Evolutionary conservation across 169 alveolate genomes (phyloP).

Genomic region (Amoebophrya sp.): DNA sequence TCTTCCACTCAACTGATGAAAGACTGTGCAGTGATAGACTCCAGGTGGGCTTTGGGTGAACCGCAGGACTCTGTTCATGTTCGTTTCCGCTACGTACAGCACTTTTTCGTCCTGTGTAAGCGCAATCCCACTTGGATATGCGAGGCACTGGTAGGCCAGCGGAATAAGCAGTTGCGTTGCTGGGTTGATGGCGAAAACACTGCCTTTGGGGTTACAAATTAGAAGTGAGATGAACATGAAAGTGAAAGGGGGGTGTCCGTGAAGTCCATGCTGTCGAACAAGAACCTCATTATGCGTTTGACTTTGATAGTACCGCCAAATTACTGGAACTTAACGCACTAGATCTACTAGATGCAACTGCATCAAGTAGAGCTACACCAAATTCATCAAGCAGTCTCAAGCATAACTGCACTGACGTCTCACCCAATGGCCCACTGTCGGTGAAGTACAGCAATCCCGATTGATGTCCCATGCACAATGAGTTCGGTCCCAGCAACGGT

Average conservation of each 20-base stretch:
- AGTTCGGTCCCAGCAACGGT: conserved; percentile 38
- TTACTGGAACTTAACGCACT: too few species aligned
- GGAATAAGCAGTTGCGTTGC: conserved; percentile 37
- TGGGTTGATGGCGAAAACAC: conserved; percentile 47
- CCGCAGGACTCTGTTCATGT: conserved; percentile 46
- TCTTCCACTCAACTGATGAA: conserved; percentile 42
- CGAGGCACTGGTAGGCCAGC: background rate
- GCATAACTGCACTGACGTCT: background rate
- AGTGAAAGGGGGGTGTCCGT: too few species aligned
- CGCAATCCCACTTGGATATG: conserved; percentile 5
- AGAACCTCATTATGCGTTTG: too few species aligned
- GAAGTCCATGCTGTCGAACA: too few species aligned
- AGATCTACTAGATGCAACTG: too few species aligned
- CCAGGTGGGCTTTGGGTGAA: conserved; percentile 43
- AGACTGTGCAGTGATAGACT: conserved; percentile 48
- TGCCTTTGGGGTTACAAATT: conserved; percentile 46
- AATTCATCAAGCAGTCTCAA: too few species aligned
- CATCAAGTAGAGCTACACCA: too few species aligned
- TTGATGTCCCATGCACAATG: background rate
- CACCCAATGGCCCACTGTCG: conserved; percentile 35
- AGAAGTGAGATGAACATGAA: too few species aligned
- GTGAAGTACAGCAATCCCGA: conserved; percentile 45
- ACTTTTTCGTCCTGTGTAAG: conserved; percentile 42
- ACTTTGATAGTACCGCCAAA: too few species aligned
- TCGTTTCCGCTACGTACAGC: conserved; percentile 41